Conservation (phyloP, 306 rosid genomes). For the Castanopsis chinensis region DNA sequence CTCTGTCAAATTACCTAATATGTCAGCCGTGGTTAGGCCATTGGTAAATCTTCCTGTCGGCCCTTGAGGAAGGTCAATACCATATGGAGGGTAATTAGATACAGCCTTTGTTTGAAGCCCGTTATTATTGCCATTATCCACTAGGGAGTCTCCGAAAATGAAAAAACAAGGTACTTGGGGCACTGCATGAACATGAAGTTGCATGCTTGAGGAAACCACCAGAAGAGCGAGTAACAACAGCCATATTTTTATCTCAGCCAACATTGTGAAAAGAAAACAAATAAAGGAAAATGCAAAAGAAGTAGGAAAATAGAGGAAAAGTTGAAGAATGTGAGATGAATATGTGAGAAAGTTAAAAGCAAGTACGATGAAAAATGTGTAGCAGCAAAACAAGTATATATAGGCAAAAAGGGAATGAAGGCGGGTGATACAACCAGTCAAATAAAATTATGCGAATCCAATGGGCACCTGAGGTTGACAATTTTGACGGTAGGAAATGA, state of each 20-base stretch:
- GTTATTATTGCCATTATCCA: conserved; percentile 63
- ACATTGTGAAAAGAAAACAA: not conserved
- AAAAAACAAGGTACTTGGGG: conserved; percentile 39
- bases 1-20: not conserved
- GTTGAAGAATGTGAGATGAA: too few relatives aligned
- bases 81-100: conserved; percentile 49
- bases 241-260: not conserved
- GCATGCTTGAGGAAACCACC: not conserved
- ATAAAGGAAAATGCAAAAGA: not conserved
- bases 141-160: conserved; percentile 56
- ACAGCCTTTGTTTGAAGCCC: conserved; percentile 13
- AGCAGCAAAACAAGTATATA: too few relatives aligned
- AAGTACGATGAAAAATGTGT: too few relatives aligned
- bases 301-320: too few relatives aligned
- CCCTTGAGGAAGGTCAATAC: conserved; percentile 41
- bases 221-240: not conserved
- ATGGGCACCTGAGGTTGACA: too few relatives aligned
- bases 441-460: too few relatives aligned
- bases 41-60: conserved; percentile 61
- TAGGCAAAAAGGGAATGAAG: too few relatives aligned
- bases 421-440: too few relatives aligned
- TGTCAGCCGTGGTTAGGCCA: conserved; percentile 33
- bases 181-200: conserved; percentile 1
- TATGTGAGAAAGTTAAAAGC: too few relatives aligned
- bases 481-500: too few relatives aligned